Evolutionary conservation across 1,284 basidiomycete genomes (phyloP).

Genomic region (Quambalaria eucalypti): DNA sequence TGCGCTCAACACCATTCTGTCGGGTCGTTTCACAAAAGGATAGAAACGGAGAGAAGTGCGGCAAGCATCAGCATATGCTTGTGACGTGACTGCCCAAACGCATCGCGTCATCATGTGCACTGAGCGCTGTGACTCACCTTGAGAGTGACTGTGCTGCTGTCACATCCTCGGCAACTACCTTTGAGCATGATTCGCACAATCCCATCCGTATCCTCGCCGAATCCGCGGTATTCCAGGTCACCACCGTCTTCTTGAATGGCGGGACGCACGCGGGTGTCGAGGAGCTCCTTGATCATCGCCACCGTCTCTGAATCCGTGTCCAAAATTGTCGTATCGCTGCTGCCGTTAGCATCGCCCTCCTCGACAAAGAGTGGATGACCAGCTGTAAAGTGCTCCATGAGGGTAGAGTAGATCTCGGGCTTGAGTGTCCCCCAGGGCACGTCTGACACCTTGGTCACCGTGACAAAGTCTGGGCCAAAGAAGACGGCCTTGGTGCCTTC

Average conservation of each 20-base stretch:
- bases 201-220: slow-evolving; percentile 53
- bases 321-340: slow-evolving; percentile 88
- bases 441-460: slow-evolving; percentile 82
- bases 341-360: slow-evolving; percentile 55
- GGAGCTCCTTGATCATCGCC: slow-evolving; percentile 95
- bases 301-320: slow-evolving; percentile 95
- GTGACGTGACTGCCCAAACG: background rate
- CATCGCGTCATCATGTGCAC: background rate
- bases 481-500: slow-evolving; percentile 82
- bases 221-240: slow-evolving; percentile 75
- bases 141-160: slow-evolving; percentile 82
- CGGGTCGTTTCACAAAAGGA: background rate
- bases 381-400: slow-evolving; percentile 96
- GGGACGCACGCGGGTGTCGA: slow-evolving; percentile 88
- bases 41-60: background rate
- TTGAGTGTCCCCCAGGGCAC: slow-evolving; percentile 82
- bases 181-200: slow-evolving; percentile 73
- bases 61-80: background rate
- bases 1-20: slow-evolving; percentile 60
- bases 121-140: slow-evolving; percentile 66
- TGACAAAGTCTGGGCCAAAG: slow-evolving; percentile 96
- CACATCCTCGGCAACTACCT: slow-evolving; percentile 90
- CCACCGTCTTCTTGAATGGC: slow-evolving; percentile 94
- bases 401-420: slow-evolving; percentile 92
- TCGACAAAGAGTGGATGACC: slow-evolving; percentile 72